These are phyloP conservation scores for Pilatotrama ljubarskyi DNA, from an alignment of 768 basidiomycete genomes.

Conservation along the genomic window DNA sequence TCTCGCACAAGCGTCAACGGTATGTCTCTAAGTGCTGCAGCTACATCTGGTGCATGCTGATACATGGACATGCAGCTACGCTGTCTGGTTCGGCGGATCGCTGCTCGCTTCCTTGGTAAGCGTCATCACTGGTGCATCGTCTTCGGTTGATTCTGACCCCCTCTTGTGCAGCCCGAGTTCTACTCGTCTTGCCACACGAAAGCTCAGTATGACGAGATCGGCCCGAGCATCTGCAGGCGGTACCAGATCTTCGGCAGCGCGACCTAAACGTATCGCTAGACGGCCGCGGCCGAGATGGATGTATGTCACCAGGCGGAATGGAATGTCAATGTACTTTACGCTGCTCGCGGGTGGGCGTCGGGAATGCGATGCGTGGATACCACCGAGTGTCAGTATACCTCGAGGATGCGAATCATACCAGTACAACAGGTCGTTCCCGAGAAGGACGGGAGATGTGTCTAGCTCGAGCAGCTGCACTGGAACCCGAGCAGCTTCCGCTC, in stretches of 20 bases:
- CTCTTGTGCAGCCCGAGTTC: constrained; percentile 77
- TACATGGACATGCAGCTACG: constrained; percentile 52
- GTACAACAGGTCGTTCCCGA: background rate
- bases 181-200: constrained; percentile 93
- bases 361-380: background rate
- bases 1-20: constrained; percentile 96
- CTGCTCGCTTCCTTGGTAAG: constrained; percentile 88
- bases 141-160: background rate
- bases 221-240: constrained; percentile 87
- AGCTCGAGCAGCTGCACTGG: constrained; percentile 93
- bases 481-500: constrained; percentile 78
- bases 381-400: background rate
- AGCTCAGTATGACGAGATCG: constrained; percentile 92
- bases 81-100: constrained; percentile 98
- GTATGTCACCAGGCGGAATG: constrained; percentile 14
- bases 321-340: constrained; percentile 20
- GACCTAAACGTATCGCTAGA: constrained; percentile 43
- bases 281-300: background rate
- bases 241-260: constrained; percentile 94
- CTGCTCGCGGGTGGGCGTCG: background rate
- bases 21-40: constrained; percentile 35
- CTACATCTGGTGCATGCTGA: constrained; percentile 2
- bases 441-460: constrained; percentile 18
- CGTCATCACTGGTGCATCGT: constrained; percentile 10
- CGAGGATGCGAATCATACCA: background rate